phyloP scores from a whole-genome alignment of 305 asterid genomes.

The Lippia alba region DNA sequence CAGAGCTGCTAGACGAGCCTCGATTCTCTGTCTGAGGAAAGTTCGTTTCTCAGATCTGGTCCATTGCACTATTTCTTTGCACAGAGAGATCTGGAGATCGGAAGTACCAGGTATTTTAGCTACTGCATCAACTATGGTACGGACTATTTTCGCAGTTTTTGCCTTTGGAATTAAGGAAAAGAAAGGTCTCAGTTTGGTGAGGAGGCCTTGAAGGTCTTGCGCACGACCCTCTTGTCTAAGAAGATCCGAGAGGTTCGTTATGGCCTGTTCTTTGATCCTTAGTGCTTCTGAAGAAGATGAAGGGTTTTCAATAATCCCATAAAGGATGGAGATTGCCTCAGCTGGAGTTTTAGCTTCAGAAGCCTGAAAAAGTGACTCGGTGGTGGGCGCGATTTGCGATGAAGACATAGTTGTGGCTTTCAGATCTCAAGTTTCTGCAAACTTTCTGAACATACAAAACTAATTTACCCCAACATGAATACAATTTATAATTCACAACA shows the following conservation, averaged over 20 bases:
- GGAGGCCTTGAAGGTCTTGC: constrained; percentile 55
- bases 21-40: constrained; percentile 68
- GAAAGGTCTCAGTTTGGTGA: constrained; percentile 58
- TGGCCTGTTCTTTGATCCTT: constrained; percentile 63
- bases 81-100: constrained; percentile 66
- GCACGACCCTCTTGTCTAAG: constrained; percentile 64
- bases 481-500: not conserved
- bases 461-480: not conserved
- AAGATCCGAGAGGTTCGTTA: constrained; percentile 57
- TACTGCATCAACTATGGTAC: constrained; percentile 58
- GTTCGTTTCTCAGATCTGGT: constrained; percentile 67
- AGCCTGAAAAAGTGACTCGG: constrained; percentile 55
- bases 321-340: constrained; percentile 61
- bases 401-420: constrained; percentile 49
- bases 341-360: constrained; percentile 57
- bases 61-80: constrained; percentile 75
- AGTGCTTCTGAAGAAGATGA: constrained; percentile 69
- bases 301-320: constrained; percentile 54
- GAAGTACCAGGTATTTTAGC: constrained; percentile 71
- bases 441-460: not conserved
- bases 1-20: constrained; percentile 69
- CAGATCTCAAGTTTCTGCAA: constrained; percentile 41
- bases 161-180: constrained; percentile 72
- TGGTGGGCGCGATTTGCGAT: constrained; percentile 49
- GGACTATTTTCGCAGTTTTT: constrained; percentile 71